Evolutionary conservation across 73 alveolate genomes (phyloP).

Genomic region (Urostyla sp.): DNA sequence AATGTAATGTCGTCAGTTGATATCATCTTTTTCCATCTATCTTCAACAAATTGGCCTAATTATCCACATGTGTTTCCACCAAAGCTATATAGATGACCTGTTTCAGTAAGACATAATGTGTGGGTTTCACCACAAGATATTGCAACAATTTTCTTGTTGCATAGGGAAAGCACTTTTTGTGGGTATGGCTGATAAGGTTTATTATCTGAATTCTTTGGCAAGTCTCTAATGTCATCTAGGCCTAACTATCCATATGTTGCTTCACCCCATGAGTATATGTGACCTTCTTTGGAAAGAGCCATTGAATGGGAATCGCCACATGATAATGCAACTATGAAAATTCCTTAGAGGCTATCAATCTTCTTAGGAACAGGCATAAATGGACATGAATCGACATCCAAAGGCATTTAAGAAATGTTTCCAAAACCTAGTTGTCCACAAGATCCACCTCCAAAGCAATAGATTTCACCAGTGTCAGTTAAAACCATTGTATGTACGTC

Average conservation of each 20-base stretch:
- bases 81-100: slow-evolving; percentile 81
- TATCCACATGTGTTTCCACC: slow-evolving; percentile 90
- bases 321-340: slow-evolving; percentile 69
- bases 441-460: slow-evolving; percentile 81
- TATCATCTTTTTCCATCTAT: slow-evolving; percentile 1
- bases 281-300: slow-evolving; percentile 90
- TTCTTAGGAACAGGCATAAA: slow-evolving; percentile 88
- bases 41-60: slow-evolving; percentile 66
- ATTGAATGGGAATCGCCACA: slow-evolving; percentile 95
- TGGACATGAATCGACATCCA: slow-evolving; percentile 87
- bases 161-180: slow-evolving; percentile 63
- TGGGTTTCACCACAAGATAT: slow-evolving; percentile 93
- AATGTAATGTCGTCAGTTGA: slow-evolving; percentile 6
- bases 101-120: slow-evolving; percentile 74
- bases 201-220: slow-evolving; percentile 79
- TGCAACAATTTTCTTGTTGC: slow-evolving; percentile 70
- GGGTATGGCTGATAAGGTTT: slow-evolving; percentile 89
- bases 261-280: slow-evolving; percentile 94
- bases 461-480: slow-evolving; percentile 71
- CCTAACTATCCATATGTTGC: slow-evolving; percentile 93
- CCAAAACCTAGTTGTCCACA: slow-evolving; percentile 75
- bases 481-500: slow-evolving; percentile 87
- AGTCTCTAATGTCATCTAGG: slow-evolving; percentile 72
- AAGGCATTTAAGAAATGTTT: slow-evolving; percentile 75
- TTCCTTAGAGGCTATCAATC: slow-evolving; percentile 72